Evolutionary conservation across 2,329 filamentous ascomycete species (phyloP), one percentile per base, ranked within the genome.

Genomic region (Botryotinia globosa): DNA sequence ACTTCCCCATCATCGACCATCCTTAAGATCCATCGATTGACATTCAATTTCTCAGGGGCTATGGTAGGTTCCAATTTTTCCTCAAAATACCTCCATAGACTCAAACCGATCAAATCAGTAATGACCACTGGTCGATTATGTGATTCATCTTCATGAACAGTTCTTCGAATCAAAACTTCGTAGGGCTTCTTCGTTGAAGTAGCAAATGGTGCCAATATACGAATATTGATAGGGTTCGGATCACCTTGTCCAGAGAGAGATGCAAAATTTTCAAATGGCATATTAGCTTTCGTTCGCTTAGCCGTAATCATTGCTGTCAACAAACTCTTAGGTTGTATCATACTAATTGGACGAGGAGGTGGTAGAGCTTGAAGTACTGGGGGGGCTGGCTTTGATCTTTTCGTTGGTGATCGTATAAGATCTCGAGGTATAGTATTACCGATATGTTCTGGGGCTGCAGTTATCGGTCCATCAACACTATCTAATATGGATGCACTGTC

Each of bases 1-100:
- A 95, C 90, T 79, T 96, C 93, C 66, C 92, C 93, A 72, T 93
- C 92, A 79, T 96, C 90, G 2, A 94, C 92, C 89, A 97, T 94
- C 58, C 92, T 88, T 72, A 97, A 83, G 37, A 90, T 93, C 91
- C 92, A 96, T 84, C 90, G 90, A 79, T 95, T 95, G 77, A 94
- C 90, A 77, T 93, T 93, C 69, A 89, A 84, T 79, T 93, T 92
- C 68, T 90, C 87, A 2, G 83, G 80, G 0, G 89, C 84, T 16
- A 96, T 83, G 0, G 86, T 80, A 5, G 93, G 93, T 75, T 94
- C 88, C 42, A 89, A 84, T 77, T 92, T 92, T 79, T 94, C 92
- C 77, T 94, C 91, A 65, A 89, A 88, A 80, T 95, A 96, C 75
- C 91, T 86, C 85, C 91, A 94, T 20, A 97, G 82, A 74, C 90